These are phyloP conservation scores for Ophiostoma ulmi DNA, from an alignment of 2,329 filamentous ascomycete species.

Conservation along the genomic window DNA sequence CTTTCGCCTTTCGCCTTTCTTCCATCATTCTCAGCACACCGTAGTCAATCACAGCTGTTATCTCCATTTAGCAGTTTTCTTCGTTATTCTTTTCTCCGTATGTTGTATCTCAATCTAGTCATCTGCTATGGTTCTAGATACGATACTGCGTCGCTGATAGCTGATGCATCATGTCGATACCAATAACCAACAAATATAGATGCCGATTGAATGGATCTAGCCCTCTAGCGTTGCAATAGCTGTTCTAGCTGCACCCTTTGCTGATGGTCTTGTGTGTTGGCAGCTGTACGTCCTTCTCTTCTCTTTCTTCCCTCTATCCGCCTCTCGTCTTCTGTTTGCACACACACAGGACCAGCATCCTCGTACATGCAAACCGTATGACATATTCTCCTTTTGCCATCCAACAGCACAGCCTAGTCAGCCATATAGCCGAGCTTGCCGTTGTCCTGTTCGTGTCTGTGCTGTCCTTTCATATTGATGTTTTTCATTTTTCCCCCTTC, in stretches of 20 bases:
- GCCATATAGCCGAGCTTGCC: conserved; percentile 1
- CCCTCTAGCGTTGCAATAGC: not conserved
- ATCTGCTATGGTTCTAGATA: not conserved
- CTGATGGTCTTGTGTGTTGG: not conserved
- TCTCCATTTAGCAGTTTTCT: not conserved
- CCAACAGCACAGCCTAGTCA: not conserved
- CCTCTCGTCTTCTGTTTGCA: not conserved
- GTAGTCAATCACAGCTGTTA: not conserved
- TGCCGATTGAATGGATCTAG: not conserved
- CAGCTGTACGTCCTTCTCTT: not conserved
- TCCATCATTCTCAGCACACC: not conserved
- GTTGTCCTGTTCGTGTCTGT: not conserved
- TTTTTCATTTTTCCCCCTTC: not conserved
- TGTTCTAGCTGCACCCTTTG: not conserved
- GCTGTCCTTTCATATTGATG: not conserved
- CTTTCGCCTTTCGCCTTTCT: not conserved
- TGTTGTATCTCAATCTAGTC: not conserved
- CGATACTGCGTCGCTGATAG: not conserved
- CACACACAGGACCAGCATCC: not conserved
- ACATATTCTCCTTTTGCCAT: not conserved
- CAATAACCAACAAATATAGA: not conserved
- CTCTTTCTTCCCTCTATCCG: not conserved
- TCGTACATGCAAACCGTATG: not conserved
- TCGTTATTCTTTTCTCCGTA: not conserved
- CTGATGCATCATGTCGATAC: not conserved